phyloP scores from a whole-genome alignment of 225 moss, liverwort and hornwort species.

The Takakia lepidozioides region DNA sequence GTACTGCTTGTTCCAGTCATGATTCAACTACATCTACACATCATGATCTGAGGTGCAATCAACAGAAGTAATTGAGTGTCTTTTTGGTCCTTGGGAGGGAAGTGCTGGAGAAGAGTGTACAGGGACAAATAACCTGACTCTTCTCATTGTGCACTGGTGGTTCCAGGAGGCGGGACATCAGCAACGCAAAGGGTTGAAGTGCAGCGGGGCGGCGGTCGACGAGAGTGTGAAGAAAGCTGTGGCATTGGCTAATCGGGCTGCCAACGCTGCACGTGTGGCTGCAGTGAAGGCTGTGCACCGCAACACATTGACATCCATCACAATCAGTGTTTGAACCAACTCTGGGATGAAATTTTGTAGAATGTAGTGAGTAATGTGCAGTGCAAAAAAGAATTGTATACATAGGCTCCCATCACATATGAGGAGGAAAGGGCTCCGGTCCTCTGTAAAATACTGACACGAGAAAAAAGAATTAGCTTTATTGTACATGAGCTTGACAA shows the following conservation, averaged over 20 bases:
- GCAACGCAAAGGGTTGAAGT: conserved; percentile 67
- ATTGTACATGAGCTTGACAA: no score
- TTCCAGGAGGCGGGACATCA: conserved; percentile 67
- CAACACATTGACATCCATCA: conserved; percentile 9
- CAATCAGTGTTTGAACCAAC: conserved; percentile 10
- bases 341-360: conserved; percentile 7
- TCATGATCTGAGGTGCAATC: no score
- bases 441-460: conserved; percentile 6
- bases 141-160: background rate
- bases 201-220: conserved; percentile 79
- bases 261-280: conserved; percentile 80
- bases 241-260: conserved; percentile 70
- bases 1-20: no score
- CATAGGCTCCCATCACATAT: conserved; percentile 1
- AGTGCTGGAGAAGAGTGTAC: no score
- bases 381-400: conserved; percentile 5
- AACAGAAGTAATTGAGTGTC: no score
- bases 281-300: conserved; percentile 82
- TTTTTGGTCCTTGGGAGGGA: no score
- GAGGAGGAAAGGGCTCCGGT: conserved; percentile 3
- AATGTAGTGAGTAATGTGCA: conserved; percentile 2
- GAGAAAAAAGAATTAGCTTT: background rate
- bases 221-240: conserved; percentile 79
- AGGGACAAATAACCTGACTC: no score
- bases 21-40: no score